Evolutionary conservation across 106 monocot species (phyloP), one percentile per base, ranked within the genome.

Genomic region (Dioscorea zingiberensis): DNA sequence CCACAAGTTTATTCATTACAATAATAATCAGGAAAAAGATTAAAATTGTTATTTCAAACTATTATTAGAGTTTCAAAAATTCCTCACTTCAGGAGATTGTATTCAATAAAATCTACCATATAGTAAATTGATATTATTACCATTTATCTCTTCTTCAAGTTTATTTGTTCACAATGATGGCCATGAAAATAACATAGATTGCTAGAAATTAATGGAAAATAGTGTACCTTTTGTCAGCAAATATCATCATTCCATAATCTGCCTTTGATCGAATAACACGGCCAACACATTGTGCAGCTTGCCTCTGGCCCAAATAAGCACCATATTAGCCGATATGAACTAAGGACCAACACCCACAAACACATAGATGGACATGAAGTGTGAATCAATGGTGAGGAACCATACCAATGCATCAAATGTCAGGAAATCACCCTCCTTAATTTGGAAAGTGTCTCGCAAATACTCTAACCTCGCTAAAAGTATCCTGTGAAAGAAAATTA

Each of bases 181-280:
- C 0, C 8, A 51, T 11, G 14, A 63, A 63, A 29, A 25, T 60
- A 17, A 60, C 28, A 56, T 24, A 22, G 56, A 21, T 54, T 38
- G 49, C 25, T 30, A 73, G 44, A 58, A 44, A 65, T 2, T 38
- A 10, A 55, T 18, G 44, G 7, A 55, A 73, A 73, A 16, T 44
- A 18, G 15, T 17, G 62, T 80, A 93, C 98, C 98, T 98, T 66
- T 98, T 98, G 71, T 98, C 98, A 64, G 98, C 98, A 87, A 98
- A 98, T 82, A 98, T 98, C 98, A 98, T 98, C 98, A 98, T 93
- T 53, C 98, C 98, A 84, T 98, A 98, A 73, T 98, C 98, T 68
- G 98, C 92, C 69, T 98, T 98, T 32, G 98, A 98, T 27, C 98
- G 89, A 77, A 98, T 98, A 18, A 98, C 98, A 65, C 98, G 77